Evolutionary conservation across 1,284 basidiomycete species (phyloP).

Genomic region (Cryptococcus neoformans): DNA sequence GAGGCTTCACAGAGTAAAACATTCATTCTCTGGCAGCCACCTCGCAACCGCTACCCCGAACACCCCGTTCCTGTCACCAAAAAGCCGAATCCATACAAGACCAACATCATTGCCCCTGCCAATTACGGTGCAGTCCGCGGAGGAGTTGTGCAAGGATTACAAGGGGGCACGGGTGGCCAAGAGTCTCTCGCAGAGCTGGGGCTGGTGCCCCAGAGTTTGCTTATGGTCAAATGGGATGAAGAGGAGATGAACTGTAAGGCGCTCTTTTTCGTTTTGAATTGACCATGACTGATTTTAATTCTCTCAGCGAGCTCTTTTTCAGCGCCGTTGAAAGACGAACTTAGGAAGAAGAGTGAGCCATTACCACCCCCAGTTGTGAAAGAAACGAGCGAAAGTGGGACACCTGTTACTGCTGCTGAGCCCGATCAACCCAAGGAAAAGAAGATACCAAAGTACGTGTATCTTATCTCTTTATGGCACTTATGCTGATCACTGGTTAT

Average conservation of each 20-base stretch:
- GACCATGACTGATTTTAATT: background rate
- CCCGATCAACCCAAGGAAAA: slow-evolving; percentile 20
- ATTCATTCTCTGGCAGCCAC: slow-evolving; percentile 49
- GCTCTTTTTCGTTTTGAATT: no score
- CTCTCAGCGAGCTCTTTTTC: slow-evolving; percentile 29
- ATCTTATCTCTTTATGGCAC: background rate
- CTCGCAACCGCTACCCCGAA: slow-evolving; percentile 43
- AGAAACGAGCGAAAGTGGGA: slow-evolving; percentile 3
- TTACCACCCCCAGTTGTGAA: slow-evolving; percentile 26
- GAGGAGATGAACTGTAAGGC: slow-evolving; percentile 46
- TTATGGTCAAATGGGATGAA: slow-evolving; percentile 44
- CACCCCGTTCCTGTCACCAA: slow-evolving; percentile 23
- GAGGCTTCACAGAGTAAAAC: slow-evolving; percentile 22
- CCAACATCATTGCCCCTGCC: slow-evolving; percentile 31
- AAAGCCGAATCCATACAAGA: slow-evolving; percentile 15
- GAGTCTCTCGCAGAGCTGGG: slow-evolving; percentile 42
- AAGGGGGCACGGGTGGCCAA: slow-evolving; percentile 38
- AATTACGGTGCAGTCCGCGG: slow-evolving; percentile 36
- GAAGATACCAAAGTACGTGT: slow-evolving; percentile 42
- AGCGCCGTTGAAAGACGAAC: slow-evolving; percentile 40
- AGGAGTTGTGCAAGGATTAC: slow-evolving; percentile 16
- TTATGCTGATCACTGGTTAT: background rate
- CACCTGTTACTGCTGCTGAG: no score
- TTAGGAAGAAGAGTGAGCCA: slow-evolving; percentile 38
- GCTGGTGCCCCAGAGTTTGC: slow-evolving; percentile 47